phyloP scores from a whole-genome alignment of 1,284 basidiomycete species.

The Rhodotorula sp. region DNA sequence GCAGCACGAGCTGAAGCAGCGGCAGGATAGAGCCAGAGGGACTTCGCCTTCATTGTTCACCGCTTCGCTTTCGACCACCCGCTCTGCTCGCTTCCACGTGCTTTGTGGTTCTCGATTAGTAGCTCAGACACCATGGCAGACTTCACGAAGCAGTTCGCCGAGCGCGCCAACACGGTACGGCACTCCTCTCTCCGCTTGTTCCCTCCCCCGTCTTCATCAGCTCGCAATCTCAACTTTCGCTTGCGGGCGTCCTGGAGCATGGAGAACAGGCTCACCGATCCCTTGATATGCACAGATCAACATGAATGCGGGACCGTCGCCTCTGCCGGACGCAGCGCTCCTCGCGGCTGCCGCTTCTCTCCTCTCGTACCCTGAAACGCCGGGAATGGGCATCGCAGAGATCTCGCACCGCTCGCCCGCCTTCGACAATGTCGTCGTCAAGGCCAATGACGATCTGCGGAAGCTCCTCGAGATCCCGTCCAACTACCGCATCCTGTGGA shows the following conservation, averaged over 20 bases:
- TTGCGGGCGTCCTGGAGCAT: not conserved
- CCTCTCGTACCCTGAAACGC: conserved; percentile 76
- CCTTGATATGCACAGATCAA: conserved; percentile 57
- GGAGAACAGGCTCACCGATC: no score
- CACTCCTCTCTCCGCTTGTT: not conserved
- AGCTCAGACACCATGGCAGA: conserved; percentile 15
- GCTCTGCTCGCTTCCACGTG: not conserved
- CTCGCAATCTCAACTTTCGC: not conserved
- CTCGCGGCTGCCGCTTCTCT: conserved; percentile 71
- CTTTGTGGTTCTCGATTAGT: not conserved
- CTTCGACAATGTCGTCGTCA: conserved; percentile 68
- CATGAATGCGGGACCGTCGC: conserved; percentile 88
- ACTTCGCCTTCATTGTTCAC: not conserved
- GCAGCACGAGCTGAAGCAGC: no score
- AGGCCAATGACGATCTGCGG: conserved; percentile 61
- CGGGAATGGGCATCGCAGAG: conserved; percentile 87
- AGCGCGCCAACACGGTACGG: conserved; percentile 20
- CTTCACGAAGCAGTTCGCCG: conserved; percentile 8
- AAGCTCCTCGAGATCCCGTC: conserved; percentile 72
- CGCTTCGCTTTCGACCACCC: not conserved
- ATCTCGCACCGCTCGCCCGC: conserved; percentile 88
- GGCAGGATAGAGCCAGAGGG: not conserved
- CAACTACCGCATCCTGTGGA: conserved; percentile 82
- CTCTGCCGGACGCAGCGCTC: conserved; percentile 76
- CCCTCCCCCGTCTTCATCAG: no score